A percentile compares a stretch with the other conserved stretches of the same genome.
These are phyloP conservation scores for Breynia disticha DNA, from an alignment of 441 rosid genomes.

Conservation along the genomic window DNA sequence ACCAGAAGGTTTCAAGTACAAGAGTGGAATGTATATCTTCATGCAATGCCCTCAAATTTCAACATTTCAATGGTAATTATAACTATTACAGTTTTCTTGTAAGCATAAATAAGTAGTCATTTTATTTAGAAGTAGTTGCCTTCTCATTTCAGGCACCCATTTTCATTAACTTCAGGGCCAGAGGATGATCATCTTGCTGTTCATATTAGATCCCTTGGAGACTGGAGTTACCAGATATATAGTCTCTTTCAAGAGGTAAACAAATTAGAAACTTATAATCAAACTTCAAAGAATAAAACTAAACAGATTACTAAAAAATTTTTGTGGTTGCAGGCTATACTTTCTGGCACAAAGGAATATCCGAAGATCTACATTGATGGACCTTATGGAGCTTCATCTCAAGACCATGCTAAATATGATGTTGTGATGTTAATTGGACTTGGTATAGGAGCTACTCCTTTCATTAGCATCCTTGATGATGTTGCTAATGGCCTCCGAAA, in stretches of 20 bases:
- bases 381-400: conserved; percentile 46
- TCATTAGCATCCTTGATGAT: conserved; percentile 46
- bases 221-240: conserved; percentile 41
- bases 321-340: conserved; percentile 21
- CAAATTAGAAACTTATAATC: background rate
- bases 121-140: background rate
- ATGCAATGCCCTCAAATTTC: conserved; percentile 48
- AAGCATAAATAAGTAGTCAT: background rate
- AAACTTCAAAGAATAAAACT: background rate
- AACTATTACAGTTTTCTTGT: background rate
- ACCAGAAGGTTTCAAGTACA: conserved; percentile 36
- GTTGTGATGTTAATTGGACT: conserved; percentile 38
- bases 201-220: conserved; percentile 44
- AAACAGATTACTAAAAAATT: background rate
- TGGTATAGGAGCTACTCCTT: conserved; percentile 53
- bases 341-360: conserved; percentile 18
- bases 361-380: conserved; percentile 43
- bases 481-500: conserved; percentile 13
- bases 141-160: conserved; percentile 43
- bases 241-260: conserved; percentile 41
- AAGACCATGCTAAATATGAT: conserved; percentile 45
- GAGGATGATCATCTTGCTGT: conserved; percentile 35
- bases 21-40: conserved; percentile 42
- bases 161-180: conserved; percentile 46
- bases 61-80: conserved; percentile 38